Base-by-base conservation (phyloP, 2,329 filamentous ascomycete species). In the Aspergillus fumigatus region DNA sequence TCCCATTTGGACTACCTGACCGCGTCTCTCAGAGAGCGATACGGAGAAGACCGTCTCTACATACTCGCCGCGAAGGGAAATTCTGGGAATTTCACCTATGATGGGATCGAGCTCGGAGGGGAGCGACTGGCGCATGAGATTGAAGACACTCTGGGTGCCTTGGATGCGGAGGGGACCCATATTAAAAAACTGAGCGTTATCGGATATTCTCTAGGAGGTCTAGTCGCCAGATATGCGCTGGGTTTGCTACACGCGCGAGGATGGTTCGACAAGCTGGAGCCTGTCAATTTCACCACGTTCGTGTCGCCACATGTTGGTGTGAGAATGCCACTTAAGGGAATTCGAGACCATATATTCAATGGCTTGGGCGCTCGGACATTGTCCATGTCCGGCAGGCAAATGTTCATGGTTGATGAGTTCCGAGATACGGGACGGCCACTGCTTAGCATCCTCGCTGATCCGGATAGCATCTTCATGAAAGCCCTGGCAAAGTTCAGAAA, bases 241-340 rank as follows among this genome's bases (percentile, higher is more conserved):
- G 93, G 93, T 0, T 77, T 97, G 66, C 80, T 97, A 3, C 85
- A 92, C 65, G 87, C 89, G 54, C 89, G 88, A 66, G 91, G 92
- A 8, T 80, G 90, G 56, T 86, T 97, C 55, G 87, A 96, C 55
- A 81, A 82, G 56, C 80, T 97, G 26, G 82, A 91, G 69, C 93
- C 93, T 62, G 84, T 93, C 83, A 97, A 96, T 79, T 97, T 97
- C 74, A 90, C 88, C 2, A 96, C 92, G 1, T 97, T 97, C 74
- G 93, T 89, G 4, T 88, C 89, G 32, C 93, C 89, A 25, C 89
- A 92, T 73, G 80, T 92, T 7, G 89, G 89, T n/a, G 88, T 89
- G 1, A 81, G 88, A 51, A 84, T 85, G 1, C 89, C 89, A 1
- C 74, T 86, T 47, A 84, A 82, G 49, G 88, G 88, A 17, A 82